Evolutionary conservation across 768 basidiomycete species (phyloP), one percentile per base, ranked within the genome.

Genomic region (Tricholoma sp.): DNA sequence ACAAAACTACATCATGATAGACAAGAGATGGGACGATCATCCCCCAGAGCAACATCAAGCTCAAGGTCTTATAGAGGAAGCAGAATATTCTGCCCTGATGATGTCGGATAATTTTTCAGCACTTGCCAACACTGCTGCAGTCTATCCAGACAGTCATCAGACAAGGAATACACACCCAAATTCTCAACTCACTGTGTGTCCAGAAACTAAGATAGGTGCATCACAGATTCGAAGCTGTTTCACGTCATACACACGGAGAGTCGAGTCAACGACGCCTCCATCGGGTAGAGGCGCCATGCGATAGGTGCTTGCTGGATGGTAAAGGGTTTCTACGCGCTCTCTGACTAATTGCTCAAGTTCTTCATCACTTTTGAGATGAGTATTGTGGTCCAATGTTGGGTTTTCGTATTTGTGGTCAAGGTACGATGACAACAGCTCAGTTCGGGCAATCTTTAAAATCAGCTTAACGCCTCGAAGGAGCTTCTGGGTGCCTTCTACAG

Each of bases 71-170:
- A 16, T 16, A 31, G 21, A 32, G 52, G 62, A 66, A 21, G 70
- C 68, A 16, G 35, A 14, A 37, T 37, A 37, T 4, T 37, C 5
- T 0, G 24, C 61, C 66, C 69, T 73, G 34, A 73, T 62, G 14
- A 66, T 59, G 37, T 71, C 70, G 7, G 71, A 64, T n/a, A 71
- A 49, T 51, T 71, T 72, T 58, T 73, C 71, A 2, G 70, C 71
- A 24, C 61, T 64, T 12, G 67, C 71, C 37, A 63, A 69, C 37
- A 69, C 71, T 18, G 67, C 69, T 49, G 70, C 71, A 56, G 71
- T 65, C 71, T 67, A 46, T 11, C 41, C 80, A 78, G 1, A 37
- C 14, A 5, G 35, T 37, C 14, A 16, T 78, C 78, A 56, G 79
- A 79, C 5, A 54, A 78, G 78, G 35, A 56, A 5, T 9, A 52